These are phyloP conservation scores for Aspergillus hiratsukae DNA, from an alignment of 2,329 filamentous ascomycete species.

Conservation along the genomic window DNA sequence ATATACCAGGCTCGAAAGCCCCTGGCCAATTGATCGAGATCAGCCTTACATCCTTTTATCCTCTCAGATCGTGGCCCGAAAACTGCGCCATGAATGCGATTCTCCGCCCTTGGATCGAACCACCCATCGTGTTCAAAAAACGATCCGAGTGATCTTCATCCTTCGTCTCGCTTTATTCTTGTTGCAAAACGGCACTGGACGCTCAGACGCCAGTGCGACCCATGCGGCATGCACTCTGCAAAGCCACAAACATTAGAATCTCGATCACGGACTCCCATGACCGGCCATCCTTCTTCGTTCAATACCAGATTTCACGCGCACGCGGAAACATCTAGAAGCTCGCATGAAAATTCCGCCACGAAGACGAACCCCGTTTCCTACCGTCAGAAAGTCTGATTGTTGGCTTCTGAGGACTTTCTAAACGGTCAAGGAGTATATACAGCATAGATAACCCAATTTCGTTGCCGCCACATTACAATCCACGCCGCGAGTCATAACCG, in stretches of 20 bases:
- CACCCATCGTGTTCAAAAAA: background rate
- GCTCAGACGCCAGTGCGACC: background rate
- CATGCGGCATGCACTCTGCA: background rate
- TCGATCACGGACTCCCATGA: background rate
- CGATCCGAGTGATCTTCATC: background rate
- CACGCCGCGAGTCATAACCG: background rate
- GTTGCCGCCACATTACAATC: background rate
- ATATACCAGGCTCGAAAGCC: conserved; percentile 43
- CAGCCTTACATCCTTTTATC: background rate
- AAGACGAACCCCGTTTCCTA: background rate
- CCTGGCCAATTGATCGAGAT: conserved; percentile 6
- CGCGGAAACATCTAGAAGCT: background rate
- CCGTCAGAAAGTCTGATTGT: background rate
- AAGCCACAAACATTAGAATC: background rate
- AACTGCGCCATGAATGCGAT: background rate
- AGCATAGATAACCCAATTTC: background rate
- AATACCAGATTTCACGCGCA: background rate
- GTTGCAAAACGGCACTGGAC: background rate
- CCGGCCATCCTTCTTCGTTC: background rate
- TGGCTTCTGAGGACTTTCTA: background rate
- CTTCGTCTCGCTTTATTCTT: background rate
- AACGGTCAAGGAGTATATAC: background rate
- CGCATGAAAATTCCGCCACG: background rate
- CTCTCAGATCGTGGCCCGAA: background rate
- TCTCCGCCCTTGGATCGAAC: background rate